Base-by-base conservation (phyloP, 2,329 filamentous ascomycete genomes). In the Elsinoe batatas region DNA sequence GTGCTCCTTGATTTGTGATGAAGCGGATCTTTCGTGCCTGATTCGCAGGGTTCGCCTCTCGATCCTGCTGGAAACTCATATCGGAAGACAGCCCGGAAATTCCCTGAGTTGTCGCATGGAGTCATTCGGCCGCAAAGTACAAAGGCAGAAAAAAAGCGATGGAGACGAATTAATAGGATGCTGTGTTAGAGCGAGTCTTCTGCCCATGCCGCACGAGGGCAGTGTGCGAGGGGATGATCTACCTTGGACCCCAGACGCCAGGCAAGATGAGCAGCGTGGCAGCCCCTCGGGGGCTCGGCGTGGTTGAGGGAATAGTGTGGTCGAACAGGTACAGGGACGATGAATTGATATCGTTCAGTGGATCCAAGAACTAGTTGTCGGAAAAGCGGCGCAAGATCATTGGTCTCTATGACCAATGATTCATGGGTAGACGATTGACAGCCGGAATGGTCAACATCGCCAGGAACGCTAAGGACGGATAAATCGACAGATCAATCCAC, bases 1-100 rank as follows among this genome's bases (percentile, higher is more conserved):
- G 87, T 61, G 88, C 85, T 59, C 87, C 87, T 71, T 90, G 85
- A 64, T 84, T 89, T 61, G 88, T 87, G 63, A 91, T 87, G 68
- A 91, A 91, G 63, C 87, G 84, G 43, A 70, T 53, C 26, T 60
- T 58, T 26, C 59, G 58, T 17, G 55, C 40, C 22, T 59, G 56
- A 35, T 56, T 44, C 13, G 36, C 42, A n/a, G 32, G 22, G 20
- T 40, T 40, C 11, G 43, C 8, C 42, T 58, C 56, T 7, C 33
- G 33, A 20, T 22, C 33, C 38, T 56, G 33, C 30, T 42, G 37
- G 26, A 54, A 54, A 43, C 37, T 43, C 51, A 54, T 54, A 33
- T 7, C 44, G 22, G 15, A 15, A 17, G n/a, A 15, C 26, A 26
- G 17, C n/a, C 44, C 44, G 26, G 15, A n/a, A 17, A 18, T 35